A percentile compares a stretch with the other conserved stretches of the same genome.
These are phyloP conservation scores for Raffaelea albimanens DNA, from an alignment of 2,329 filamentous ascomycete species.

Conservation along the genomic window DNA sequence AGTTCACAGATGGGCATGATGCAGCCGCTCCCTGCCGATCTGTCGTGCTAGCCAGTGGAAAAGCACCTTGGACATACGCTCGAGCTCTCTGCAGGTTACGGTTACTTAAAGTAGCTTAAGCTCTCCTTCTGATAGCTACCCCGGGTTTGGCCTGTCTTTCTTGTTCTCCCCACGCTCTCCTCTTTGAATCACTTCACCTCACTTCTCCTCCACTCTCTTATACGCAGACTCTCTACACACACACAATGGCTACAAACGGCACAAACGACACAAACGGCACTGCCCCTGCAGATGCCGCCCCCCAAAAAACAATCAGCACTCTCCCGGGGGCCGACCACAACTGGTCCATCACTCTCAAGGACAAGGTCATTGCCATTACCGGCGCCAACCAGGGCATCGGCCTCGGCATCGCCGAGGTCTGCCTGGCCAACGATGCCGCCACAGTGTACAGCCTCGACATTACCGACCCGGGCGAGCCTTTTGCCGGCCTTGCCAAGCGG, in stretches of 20 bases:
- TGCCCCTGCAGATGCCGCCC: conserved; percentile 4
- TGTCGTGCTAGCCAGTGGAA: no score
- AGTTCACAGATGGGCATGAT: no score
- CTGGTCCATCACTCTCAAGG: conserved; percentile 24
- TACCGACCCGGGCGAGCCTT: conserved; percentile 25
- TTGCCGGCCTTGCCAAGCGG: conserved; percentile 26
- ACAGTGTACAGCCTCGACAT: conserved; percentile 31
- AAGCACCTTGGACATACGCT: no score
- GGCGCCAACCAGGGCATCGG: conserved; percentile 35
- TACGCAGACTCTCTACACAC: no score
- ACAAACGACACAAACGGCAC: not conserved
- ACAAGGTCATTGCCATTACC: conserved; percentile 31
- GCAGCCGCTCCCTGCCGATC: no score
- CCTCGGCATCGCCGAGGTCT: conserved; percentile 35
- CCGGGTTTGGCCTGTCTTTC: no score
- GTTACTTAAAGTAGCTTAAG: no score
- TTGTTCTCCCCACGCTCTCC: no score
- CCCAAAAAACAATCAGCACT: conserved; percentile 15
- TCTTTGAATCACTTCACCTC: no score
- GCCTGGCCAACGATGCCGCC: conserved; percentile 32
- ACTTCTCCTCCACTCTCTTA: no score
- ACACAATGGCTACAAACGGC: not conserved
- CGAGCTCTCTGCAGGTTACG: no score
- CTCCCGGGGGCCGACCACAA: conserved; percentile 23
- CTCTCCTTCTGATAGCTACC: no score